These are phyloP conservation scores for Cercospora berteroae DNA, from an alignment of 2,329 filamentous ascomycete species.

Conservation along the genomic window DNA sequence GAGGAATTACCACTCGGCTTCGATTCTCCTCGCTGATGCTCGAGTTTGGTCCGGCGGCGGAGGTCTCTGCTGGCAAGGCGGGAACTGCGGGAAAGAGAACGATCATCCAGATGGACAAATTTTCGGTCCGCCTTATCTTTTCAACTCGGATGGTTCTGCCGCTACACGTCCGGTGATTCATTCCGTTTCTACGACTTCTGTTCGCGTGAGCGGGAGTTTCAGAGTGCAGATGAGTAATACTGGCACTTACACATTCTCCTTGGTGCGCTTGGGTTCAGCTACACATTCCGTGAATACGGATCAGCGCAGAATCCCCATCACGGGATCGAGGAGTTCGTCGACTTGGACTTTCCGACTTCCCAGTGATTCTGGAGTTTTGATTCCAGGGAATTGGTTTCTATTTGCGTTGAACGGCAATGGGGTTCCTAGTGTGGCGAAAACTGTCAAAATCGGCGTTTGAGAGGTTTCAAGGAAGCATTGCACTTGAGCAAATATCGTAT, in stretches of 20 bases:
- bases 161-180: slow-evolving; percentile 7
- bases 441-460: background rate
- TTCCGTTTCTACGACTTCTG: background rate
- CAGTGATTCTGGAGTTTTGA: slow-evolving; percentile 48
- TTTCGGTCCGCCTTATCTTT: slow-evolving; percentile 56
- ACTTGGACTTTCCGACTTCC: slow-evolving; percentile 47
- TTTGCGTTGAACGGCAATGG: slow-evolving; percentile 40
- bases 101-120: slow-evolving; percentile 58
- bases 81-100: background rate
- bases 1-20: slow-evolving; percentile 52
- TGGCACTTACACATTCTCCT: background rate
- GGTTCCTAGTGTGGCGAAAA: slow-evolving; percentile 7
- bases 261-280: slow-evolving; percentile 50
- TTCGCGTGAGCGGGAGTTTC: background rate
- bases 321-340: slow-evolving; percentile 28
- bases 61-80: slow-evolving; percentile 47
- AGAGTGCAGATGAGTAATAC: slow-evolving; percentile 4
- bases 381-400: slow-evolving; percentile 56
- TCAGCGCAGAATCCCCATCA: slow-evolving; percentile 53
- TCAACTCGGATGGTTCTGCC: slow-evolving; percentile 36
- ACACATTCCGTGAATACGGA: slow-evolving; percentile 60
- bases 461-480: background rate
- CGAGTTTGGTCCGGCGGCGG: slow-evolving; percentile 53
- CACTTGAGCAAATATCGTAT: no score
- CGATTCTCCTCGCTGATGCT: slow-evolving; percentile 52